These are phyloP conservation scores for Trapa bicornis DNA, from an alignment of 345 rosid species.

Conservation along the genomic window DNA sequence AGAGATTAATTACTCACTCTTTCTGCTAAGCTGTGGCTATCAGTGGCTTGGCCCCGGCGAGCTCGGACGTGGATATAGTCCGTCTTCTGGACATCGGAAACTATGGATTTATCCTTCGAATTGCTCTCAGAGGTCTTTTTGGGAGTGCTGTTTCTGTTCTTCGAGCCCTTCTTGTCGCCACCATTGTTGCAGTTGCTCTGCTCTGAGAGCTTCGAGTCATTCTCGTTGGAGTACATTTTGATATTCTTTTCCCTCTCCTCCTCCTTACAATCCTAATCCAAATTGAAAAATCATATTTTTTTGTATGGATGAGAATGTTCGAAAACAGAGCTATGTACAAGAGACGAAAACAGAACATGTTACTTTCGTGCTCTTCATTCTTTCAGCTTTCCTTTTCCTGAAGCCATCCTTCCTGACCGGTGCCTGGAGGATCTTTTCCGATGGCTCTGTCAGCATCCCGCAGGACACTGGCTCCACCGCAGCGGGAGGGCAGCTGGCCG, in stretches of 20 bases:
- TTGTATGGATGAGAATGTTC: too few relatives aligned
- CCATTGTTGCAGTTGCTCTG: conserved; percentile 24
- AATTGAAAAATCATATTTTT: background rate
- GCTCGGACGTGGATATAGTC: conserved; percentile 97
- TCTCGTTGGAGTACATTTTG: conserved; percentile 35
- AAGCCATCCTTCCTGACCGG: conserved; percentile 29
- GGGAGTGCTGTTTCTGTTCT: too few relatives aligned
- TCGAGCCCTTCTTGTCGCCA: conserved; percentile 22
- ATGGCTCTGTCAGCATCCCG: conserved; percentile 7
- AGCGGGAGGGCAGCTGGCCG: conserved; percentile 33
- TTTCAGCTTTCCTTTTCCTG: conserved; percentile 55
- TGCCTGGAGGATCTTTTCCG: conserved; percentile 17
- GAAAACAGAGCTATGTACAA: too few relatives aligned
- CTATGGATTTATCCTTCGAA: conserved; percentile 62
- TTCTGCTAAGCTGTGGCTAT: conserved; percentile 96
- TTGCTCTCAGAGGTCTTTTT: conserved; percentile 20
- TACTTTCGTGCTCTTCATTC: conserved; percentile 25
- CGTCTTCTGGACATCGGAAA: conserved; percentile 41
- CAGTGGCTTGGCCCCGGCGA: conserved; percentile 95
- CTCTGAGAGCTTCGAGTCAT: conserved; percentile 43
- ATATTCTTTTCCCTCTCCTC: conserved; percentile 24
- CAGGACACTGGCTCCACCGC: conserved; percentile 3
- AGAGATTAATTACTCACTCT: conserved; percentile 12
- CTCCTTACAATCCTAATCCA: conserved; percentile 24
- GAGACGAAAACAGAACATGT: background rate